Evolutionary conservation across 495 filamentous ascomycete genomes (phyloP), one percentile per base, ranked within the genome.

Genomic region (Amphirosellinia nigrospora): DNA sequence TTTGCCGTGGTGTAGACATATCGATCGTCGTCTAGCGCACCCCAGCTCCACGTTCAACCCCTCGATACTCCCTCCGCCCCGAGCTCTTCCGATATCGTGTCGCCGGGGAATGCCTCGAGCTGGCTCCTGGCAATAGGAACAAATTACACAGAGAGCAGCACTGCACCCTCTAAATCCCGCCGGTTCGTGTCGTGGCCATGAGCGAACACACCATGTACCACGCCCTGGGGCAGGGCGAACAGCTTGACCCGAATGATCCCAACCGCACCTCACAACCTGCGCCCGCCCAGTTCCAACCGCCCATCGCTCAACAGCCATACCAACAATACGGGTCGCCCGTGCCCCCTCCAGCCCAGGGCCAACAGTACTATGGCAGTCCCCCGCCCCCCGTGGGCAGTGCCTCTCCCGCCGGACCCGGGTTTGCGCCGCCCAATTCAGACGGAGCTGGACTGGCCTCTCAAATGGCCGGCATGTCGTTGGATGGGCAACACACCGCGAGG

Each of bases 381-480:
- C 80, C 75, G 21, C 75, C 79, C 41, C 81, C 79, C 13, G 68
- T 71, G 23, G 78, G 74, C 45, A 70, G 73, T 23, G 69, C 80
- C 63, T 75, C 76, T 52, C 72, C 79, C 59, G 75, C 80, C 50
- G 45, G 63, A 23, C 78, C 75, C 9, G 79, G 75, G 6, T 84
- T 82, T 65, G 82, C 73, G 1, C 71, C 81, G 46, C 73, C 79
- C 39, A 26, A 68, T 34, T 69, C 64, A 30, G 79, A 82, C 45
- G 84, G 87, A 66, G 89, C 84, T 34, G 90, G 88, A 30, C 79
- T 99, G 71, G 84, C 92, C 39, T 88, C 90, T n/a, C 94, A 98
- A 79, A 94, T 98, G 94, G 90, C 92, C 43, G 88, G 89, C 15
- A 86, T 96, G 85, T 89, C 86, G 16, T 84, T 98, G 73, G 84